Conservation (phyloP, 331 rosid genomes). For the Acacia pycnantha region DNA sequence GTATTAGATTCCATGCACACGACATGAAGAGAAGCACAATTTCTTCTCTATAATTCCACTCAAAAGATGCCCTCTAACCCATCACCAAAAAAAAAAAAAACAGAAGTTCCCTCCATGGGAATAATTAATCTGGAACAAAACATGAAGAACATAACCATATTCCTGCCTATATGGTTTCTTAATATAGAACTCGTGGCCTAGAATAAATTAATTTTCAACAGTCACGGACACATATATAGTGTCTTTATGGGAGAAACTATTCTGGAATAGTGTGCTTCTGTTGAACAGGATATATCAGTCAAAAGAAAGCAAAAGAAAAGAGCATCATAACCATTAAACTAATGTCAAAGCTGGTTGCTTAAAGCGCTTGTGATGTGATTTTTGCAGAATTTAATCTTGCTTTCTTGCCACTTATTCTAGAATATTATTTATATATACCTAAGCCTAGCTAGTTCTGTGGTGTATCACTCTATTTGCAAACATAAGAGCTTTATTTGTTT, state of each 20-base stretch:
- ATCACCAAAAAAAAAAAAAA: neutral
- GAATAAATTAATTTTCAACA: neutral
- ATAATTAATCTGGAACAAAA: neutral
- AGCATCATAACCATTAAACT: slow-evolving; percentile 43
- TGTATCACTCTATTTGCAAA: slow-evolving; percentile 19
- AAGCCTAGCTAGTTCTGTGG: slow-evolving; percentile 18
- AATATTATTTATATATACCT: slow-evolving; percentile 36
- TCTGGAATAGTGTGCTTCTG: slow-evolving; percentile 33
- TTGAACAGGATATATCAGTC: slow-evolving; percentile 43
- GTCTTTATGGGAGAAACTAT: neutral
- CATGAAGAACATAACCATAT: slow-evolving; percentile 22
- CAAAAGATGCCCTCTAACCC: slow-evolving; percentile 46
- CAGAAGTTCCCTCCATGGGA: neutral
- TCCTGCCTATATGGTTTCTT: neutral
- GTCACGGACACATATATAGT: neutral
- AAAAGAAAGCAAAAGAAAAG: slow-evolving; percentile 48
- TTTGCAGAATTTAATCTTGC: slow-evolving; percentile 83
- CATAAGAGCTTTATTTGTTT: slow-evolving; percentile 14
- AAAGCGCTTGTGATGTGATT: slow-evolving; percentile 66
- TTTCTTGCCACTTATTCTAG: slow-evolving; percentile 87
- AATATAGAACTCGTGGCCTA: slow-evolving; percentile 49
- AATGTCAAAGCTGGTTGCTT: slow-evolving; percentile 56
- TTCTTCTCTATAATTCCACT: slow-evolving; percentile 33
- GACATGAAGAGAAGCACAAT: slow-evolving; percentile 30
- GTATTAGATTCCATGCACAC: slow-evolving; percentile 55